phyloP scores from a whole-genome alignment of 129 eudicot genomes.

The Scalesia atractyloides region DNA sequence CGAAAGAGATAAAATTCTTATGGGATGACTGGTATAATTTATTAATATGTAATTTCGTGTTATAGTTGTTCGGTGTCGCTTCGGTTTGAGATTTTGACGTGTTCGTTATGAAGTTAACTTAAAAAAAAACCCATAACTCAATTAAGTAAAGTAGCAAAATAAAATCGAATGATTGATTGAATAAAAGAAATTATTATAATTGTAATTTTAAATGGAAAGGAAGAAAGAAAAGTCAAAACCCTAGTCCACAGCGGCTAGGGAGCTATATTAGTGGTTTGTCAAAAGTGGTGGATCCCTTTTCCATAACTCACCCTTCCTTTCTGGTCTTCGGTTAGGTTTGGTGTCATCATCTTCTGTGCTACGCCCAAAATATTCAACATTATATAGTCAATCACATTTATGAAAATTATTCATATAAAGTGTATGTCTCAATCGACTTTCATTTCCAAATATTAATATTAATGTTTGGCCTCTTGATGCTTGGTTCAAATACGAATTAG shows the following conservation, averaged over 20 bases:
- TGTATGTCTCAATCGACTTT: background rate
- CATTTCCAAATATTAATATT: background rate
- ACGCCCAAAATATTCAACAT: conserved; percentile 6
- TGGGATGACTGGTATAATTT: too few species aligned
- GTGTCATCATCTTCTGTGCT: conserved; percentile 32
- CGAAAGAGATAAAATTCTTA: too few species aligned
- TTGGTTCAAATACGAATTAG: too few species aligned
- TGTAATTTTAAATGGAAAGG: background rate
- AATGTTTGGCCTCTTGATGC: too few species aligned
- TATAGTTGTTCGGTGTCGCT: too few species aligned
- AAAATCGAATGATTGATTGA: background rate
- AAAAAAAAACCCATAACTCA: too few species aligned
- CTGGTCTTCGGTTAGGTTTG: conserved; percentile 40
- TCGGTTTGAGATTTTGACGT: too few species aligned
- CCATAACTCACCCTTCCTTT: conserved; percentile 29
- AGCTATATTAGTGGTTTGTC: conserved; percentile 26
- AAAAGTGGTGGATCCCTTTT: conserved; percentile 37
- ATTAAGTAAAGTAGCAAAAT: background rate
- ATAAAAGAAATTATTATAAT: background rate
- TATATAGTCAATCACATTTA: background rate
- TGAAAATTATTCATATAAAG: background rate
- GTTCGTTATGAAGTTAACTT: too few species aligned
- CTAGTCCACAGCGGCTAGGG: conserved; percentile 15
- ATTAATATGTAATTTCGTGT: too few species aligned
- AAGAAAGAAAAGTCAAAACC: conserved; percentile 17